phyloP scores from a whole-genome alignment of 139 green algal genomes.

The Chlamydomonas incerta region DNA sequence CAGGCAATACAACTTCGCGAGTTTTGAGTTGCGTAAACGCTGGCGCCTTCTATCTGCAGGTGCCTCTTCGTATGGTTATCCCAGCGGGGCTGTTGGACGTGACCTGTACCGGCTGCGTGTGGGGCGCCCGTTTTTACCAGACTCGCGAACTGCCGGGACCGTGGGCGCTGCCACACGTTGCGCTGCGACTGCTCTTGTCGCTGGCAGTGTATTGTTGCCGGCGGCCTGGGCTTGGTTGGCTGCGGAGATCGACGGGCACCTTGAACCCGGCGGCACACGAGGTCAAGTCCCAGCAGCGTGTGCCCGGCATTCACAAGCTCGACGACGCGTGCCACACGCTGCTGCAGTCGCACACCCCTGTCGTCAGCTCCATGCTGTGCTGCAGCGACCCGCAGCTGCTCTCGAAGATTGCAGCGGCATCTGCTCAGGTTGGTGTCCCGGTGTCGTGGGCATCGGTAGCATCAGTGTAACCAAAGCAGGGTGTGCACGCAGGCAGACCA shows the following conservation, averaged over 20 bases:
- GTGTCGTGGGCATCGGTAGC: too few relatives aligned
- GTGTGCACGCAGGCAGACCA: too few relatives aligned
- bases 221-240: too few relatives aligned
- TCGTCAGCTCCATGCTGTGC: conserved; percentile 22
- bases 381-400: conserved; percentile 17
- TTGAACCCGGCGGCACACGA: too few relatives aligned
- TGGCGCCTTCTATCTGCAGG: neutral
- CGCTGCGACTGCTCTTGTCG: too few relatives aligned
- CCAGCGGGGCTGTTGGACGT: neutral
- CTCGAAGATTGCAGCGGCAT: neutral
- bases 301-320: too few relatives aligned
- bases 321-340: neutral
- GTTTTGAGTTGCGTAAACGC: neutral
- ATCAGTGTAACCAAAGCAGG: too few relatives aligned
- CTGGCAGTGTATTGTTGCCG: too few relatives aligned
- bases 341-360: neutral
- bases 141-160: too few relatives aligned
- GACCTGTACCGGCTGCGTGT: neutral
- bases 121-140: neutral
- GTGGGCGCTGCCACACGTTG: too few relatives aligned
- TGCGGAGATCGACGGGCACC: too few relatives aligned
- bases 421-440: neutral
- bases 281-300: too few relatives aligned
- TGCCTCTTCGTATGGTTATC: neutral
- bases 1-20: neutral